Evolutionary conservation across 768 basidiomycete species (phyloP).

Genomic region (Amanita fuliginea): DNA sequence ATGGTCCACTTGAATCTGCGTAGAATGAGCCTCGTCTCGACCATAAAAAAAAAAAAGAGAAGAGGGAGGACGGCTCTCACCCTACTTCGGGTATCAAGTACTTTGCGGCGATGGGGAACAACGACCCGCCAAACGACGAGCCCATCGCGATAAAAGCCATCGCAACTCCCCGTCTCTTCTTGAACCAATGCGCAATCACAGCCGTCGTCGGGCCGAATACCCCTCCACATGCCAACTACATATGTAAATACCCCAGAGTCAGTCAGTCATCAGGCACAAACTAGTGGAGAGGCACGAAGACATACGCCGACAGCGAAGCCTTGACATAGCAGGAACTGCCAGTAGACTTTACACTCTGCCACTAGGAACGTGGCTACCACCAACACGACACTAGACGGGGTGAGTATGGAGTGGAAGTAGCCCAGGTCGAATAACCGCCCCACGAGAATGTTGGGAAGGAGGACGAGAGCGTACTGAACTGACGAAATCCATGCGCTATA

Average conservation of each 20-base stretch:
- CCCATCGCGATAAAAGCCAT: slow-evolving; percentile 58
- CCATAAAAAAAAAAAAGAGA: neutral
- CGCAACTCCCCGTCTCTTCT: slow-evolving; percentile 43
- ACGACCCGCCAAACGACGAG: slow-evolving; percentile 56
- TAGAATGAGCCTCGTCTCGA: no score
- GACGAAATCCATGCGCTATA: slow-evolving; percentile 74
- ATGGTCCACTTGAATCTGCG: slow-evolving; percentile 74
- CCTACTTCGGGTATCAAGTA: slow-evolving; percentile 39
- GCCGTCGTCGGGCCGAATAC: slow-evolving; percentile 54
- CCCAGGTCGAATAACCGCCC: slow-evolving; percentile 72
- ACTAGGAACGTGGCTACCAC: slow-evolving; percentile 49
- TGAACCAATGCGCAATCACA: slow-evolving; percentile 67
- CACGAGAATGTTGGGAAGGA: slow-evolving; percentile 48
- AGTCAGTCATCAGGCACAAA: neutral
- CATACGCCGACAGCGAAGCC: slow-evolving; percentile 57
- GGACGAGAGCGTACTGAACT: slow-evolving; percentile 57
- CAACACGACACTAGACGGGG: slow-evolving; percentile 36
- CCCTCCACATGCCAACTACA: slow-evolving; percentile 37
- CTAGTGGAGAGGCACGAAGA: neutral
- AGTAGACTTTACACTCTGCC: slow-evolving; percentile 61
- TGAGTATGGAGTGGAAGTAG: slow-evolving; percentile 41
- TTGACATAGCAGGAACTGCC: slow-evolving; percentile 73
- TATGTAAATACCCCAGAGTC: neutral
- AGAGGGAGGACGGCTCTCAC: slow-evolving; percentile 15
- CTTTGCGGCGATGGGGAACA: slow-evolving; percentile 53